Evolutionary conservation across 495 filamentous ascomycete species (phyloP).

Genomic region (Aspergillus egyptiacus): DNA sequence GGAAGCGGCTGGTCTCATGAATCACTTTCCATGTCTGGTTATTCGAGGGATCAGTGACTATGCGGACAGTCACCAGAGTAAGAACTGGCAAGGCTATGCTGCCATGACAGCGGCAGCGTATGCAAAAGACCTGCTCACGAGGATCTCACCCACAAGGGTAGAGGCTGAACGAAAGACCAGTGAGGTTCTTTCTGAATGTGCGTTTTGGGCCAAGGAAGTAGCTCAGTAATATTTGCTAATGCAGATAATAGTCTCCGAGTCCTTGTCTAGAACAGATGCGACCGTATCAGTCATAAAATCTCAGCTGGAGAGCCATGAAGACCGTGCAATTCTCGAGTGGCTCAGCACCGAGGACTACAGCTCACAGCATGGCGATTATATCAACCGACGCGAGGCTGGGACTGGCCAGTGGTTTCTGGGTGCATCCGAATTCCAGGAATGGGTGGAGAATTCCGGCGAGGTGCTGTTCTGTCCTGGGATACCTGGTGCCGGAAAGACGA

Average conservation of each 20-base stretch:
- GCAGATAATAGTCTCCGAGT: no score
- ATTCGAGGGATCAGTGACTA: background rate
- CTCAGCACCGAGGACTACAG: no score
- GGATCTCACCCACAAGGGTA: no score
- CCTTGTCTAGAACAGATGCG: no score
- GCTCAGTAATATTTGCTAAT: no score
- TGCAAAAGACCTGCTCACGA: background rate
- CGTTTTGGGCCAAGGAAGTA: no score
- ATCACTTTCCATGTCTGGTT: background rate
- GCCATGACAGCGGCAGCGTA: background rate
- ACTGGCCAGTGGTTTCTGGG: background rate
- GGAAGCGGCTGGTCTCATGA: background rate
- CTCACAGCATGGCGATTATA: no score
- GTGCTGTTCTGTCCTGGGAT: conserved; percentile 43
- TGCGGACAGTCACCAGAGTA: background rate
- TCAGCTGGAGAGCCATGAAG: no score
- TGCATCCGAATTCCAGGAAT: background rate
- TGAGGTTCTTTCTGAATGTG: no score
- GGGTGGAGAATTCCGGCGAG: background rate
- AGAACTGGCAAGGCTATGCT: background rate
- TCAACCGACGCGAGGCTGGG: background rate
- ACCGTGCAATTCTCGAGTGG: no score
- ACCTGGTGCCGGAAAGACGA: conserved; percentile 38
- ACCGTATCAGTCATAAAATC: no score
- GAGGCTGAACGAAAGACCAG: no score